Percentiles rank a stretch among this genome's conserved stretches.
phyloP scores from a whole-genome alignment of 2,329 filamentous ascomycete genomes.

The Setomelanomma holmii region DNA sequence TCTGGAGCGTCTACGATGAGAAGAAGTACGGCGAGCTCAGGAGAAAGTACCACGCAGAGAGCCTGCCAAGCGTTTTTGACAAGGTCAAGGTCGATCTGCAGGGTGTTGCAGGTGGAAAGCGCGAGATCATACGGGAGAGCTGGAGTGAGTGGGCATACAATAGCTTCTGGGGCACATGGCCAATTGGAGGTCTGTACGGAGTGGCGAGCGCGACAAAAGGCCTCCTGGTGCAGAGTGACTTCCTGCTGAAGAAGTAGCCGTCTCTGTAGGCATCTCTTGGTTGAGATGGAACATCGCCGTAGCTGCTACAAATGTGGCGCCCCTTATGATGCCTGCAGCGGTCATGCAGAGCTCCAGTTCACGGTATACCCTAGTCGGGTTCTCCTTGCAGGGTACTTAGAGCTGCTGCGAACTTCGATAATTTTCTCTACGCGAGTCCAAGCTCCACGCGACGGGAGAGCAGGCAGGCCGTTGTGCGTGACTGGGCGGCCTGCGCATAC shows the following conservation, averaged over 20 bases:
- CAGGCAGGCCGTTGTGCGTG: slow-evolving; percentile 10
- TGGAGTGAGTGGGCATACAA: slow-evolving; percentile 39
- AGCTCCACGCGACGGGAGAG: slow-evolving; percentile 1
- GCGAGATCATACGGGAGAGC: slow-evolving; percentile 13
- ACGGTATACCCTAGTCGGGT: not conserved
- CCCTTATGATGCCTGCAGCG: not conserved
- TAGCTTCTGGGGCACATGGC: slow-evolving; percentile 45
- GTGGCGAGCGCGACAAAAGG: slow-evolving; percentile 47
- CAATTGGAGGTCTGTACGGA: slow-evolving; percentile 49
- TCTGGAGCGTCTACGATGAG: slow-evolving; percentile 70
- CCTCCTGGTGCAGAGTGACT: slow-evolving; percentile 40
- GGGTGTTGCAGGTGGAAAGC: slow-evolving; percentile 35
- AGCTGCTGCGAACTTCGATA: not conserved
- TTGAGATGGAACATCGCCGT: not conserved
- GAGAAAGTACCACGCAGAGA: slow-evolving; percentile 67
- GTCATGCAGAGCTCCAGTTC: not conserved
- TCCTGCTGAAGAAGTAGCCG: slow-evolving; percentile 39
- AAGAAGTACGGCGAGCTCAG: slow-evolving; percentile 69
- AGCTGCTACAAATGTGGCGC: not conserved
- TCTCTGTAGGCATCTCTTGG: no score
- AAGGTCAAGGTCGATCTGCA: slow-evolving; percentile 62
- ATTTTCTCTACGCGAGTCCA: slow-evolving; percentile 1
- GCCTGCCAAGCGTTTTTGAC: slow-evolving; percentile 73
- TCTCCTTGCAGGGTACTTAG: not conserved
- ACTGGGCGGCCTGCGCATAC: not conserved